Percentiles rank a stretch among this genome's conserved stretches.
phyloP scores from a whole-genome alignment of 495 filamentous ascomycete genomes.

The Penicillium macrosclerotiorum region DNA sequence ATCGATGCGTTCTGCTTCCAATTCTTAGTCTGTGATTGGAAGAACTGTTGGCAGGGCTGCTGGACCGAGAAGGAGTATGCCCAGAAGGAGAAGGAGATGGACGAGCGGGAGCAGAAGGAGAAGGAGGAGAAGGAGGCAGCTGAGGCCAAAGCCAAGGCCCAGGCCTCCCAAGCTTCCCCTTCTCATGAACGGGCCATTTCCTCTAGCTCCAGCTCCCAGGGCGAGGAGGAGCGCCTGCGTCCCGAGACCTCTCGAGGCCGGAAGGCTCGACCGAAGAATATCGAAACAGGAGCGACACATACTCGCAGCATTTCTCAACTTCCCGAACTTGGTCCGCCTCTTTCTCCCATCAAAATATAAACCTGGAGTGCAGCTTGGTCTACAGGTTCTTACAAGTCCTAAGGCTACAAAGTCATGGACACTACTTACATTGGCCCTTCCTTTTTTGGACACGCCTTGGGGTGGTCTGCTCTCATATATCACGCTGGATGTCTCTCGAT shows the following conservation, averaged over 20 bases:
- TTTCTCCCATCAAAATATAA: slow-evolving; percentile 65
- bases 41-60: slow-evolving; percentile 92
- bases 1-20: slow-evolving; percentile 89
- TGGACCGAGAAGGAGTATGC: slow-evolving; percentile 82
- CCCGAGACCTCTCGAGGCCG: slow-evolving; percentile 32
- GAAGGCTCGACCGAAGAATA: slow-evolving; percentile 39
- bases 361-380: neutral
- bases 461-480: neutral
- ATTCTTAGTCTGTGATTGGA: slow-evolving; percentile 88
- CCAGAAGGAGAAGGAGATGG: slow-evolving; percentile 65
- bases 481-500: neutral
- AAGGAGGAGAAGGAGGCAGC: slow-evolving; percentile 24
- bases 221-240: slow-evolving; percentile 30
- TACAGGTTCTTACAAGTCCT: neutral
- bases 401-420: neutral
- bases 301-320: slow-evolving; percentile 44
- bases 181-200: slow-evolving; percentile 60
- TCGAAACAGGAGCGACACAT: slow-evolving; percentile 40
- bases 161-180: slow-evolving; percentile 9
- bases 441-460: neutral
- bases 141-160: slow-evolving; percentile 5
- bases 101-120: slow-evolving; percentile 36
- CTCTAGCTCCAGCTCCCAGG: slow-evolving; percentile 58
- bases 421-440: neutral
- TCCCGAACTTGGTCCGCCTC: slow-evolving; percentile 68